Percentiles rank a stretch among this genome's conserved stretches.
These are phyloP conservation scores for Pleurozium schreberi DNA, from an alignment of 225 moss, liverwort and hornwort genomes.

Conservation along the genomic window DNA sequence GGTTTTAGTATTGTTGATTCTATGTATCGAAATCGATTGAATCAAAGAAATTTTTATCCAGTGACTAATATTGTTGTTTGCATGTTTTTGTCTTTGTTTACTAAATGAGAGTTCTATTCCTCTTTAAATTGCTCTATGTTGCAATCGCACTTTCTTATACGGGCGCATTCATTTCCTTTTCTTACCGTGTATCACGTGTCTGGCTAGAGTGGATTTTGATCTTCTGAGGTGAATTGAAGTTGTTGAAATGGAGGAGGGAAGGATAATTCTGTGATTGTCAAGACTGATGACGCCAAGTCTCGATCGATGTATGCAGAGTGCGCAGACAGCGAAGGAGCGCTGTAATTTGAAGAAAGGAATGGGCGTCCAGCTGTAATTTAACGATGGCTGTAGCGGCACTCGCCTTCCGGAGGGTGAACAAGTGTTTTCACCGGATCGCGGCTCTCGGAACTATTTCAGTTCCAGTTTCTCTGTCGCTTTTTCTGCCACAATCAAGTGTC, in stretches of 20 bases:
- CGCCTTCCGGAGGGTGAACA: conserved; percentile 5
- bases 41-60: background rate
- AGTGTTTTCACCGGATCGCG: conserved; percentile 10
- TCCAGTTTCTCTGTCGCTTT: background rate
- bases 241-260: background rate
- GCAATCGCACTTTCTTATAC: background rate
- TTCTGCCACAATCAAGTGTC: background rate
- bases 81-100: background rate
- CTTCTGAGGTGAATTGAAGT: background rate
- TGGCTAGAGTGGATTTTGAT: background rate
- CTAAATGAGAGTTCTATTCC: background rate
- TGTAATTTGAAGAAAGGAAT: background rate
- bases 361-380: background rate
- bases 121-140: background rate
- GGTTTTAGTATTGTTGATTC: background rate
- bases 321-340: background rate
- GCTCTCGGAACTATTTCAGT: background rate
- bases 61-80: background rate
- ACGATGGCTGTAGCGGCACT: conserved; percentile 17
- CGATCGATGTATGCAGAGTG: conserved; percentile 5
- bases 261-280: background rate
- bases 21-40: background rate
- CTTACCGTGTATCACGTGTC: background rate
- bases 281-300: background rate
- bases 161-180: background rate